A percentile compares a stretch with the other conserved stretches of the same genome.
phyloP scores from a whole-genome alignment of 73 alveolate species.

The Paramecium primaurelia region DNA sequence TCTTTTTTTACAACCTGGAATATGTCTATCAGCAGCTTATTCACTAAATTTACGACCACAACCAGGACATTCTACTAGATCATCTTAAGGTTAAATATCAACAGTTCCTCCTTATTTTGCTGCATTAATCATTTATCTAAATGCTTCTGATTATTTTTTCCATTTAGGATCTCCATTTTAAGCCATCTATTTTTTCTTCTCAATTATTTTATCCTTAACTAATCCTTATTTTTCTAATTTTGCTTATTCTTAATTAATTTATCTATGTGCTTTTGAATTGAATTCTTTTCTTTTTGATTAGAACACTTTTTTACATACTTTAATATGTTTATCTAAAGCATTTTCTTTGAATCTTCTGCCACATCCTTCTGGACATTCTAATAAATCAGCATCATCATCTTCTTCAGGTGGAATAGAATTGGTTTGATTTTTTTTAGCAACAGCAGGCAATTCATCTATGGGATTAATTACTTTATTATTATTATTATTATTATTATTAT shows the following conservation, averaged over 20 bases:
- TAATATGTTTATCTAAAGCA: constrained; percentile 68
- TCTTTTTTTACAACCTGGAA: constrained; percentile 74
- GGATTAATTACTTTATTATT: neutral
- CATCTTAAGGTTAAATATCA: constrained; percentile 20
- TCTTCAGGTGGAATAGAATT: neutral
- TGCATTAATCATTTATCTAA: constrained; percentile 56
- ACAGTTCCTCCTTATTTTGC: constrained; percentile 55
- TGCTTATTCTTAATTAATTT: constrained; percentile 48
- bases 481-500: neutral
- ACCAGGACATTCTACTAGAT: constrained; percentile 55
- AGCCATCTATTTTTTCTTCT: constrained; percentile 30
- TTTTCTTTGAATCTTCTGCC: constrained; percentile 71
- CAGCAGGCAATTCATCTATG: constrained; percentile 41
- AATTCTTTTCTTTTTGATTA: constrained; percentile 72
- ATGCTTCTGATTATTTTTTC: constrained; percentile 63
- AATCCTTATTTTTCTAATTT: constrained; percentile 37
- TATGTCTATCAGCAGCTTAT: constrained; percentile 76
- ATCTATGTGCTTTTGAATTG: constrained; percentile 65
- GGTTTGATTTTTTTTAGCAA: neutral
- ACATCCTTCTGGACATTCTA: constrained; percentile 66
- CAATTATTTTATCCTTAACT: constrained; percentile 12
- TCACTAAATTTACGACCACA: constrained; percentile 82
- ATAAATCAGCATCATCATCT: constrained; percentile 41
- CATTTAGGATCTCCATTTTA: constrained; percentile 56
- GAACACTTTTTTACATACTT: constrained; percentile 82